These are phyloP conservation scores for Shiraia sp. DNA, from an alignment of 2,329 filamentous ascomycete genomes.

Conservation along the genomic window DNA sequence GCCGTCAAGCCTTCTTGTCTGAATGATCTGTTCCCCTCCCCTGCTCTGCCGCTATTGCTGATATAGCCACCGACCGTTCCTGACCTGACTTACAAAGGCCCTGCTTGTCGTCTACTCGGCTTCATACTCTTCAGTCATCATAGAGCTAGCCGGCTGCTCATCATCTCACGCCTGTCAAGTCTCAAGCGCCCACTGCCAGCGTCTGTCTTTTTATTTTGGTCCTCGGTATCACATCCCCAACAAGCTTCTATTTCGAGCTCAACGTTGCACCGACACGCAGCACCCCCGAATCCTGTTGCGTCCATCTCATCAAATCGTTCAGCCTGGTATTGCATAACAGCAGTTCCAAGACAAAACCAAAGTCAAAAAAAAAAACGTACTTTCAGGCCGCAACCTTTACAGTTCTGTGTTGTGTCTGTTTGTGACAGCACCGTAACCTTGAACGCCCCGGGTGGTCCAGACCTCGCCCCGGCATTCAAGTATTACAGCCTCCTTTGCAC, in stretches of 20 bases:
- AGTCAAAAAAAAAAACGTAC: conserved; percentile 22
- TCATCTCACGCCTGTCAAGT: conserved; percentile 22
- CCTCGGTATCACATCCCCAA: conserved; percentile 29
- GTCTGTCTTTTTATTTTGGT: conserved; percentile 37
- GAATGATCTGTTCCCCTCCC: conserved; percentile 44
- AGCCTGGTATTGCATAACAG: conserved; percentile 40
- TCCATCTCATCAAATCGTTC: conserved; percentile 41
- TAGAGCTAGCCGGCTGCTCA: conserved; percentile 34
- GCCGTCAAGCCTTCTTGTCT: conserved; percentile 45
- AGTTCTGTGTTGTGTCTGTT: too few relatives aligned
- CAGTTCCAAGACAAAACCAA: conserved; percentile 28
- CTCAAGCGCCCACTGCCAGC: conserved; percentile 22
- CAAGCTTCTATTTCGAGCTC: conserved; percentile 41
- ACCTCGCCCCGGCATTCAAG: conserved; percentile 27
- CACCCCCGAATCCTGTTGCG: conserved; percentile 37
- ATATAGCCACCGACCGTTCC: conserved; percentile 43
- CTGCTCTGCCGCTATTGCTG: conserved; percentile 41
- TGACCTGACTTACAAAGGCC: conserved; percentile 40
- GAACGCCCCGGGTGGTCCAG: conserved; percentile 26
- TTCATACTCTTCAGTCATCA: conserved; percentile 33
- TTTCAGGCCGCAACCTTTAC: too few relatives aligned
- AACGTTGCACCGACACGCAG: conserved; percentile 39
- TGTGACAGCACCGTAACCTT: conserved; percentile 31
- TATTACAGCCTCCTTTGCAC: conserved; percentile 24
- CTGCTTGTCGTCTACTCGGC: conserved; percentile 31